These are phyloP conservation scores for Artomyces pyxidatus DNA, from an alignment of 768 basidiomycete species.

Conservation along the genomic window DNA sequence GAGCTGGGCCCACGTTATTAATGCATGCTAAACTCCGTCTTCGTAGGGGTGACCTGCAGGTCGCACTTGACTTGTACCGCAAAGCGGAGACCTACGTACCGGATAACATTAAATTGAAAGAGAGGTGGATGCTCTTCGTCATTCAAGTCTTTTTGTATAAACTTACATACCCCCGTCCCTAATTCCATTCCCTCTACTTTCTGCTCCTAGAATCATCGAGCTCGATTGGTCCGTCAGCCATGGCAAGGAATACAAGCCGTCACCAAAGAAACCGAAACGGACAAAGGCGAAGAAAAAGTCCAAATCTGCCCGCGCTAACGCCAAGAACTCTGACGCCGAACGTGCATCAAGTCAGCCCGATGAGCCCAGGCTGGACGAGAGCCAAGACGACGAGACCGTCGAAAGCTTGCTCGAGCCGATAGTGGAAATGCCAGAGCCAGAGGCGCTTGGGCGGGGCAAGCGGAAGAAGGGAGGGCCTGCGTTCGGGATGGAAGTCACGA, in stretches of 20 bases:
- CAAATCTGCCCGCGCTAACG: too few species aligned
- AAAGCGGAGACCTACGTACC: slow-evolving; percentile 79
- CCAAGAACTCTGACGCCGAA: not conserved
- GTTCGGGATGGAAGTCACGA: slow-evolving; percentile 12
- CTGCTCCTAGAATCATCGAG: slow-evolving; percentile 58
- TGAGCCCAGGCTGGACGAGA: slow-evolving; percentile 5
- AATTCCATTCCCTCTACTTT: slow-evolving; percentile 21
- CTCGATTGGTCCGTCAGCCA: slow-evolving; percentile 74
- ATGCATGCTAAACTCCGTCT: not conserved
- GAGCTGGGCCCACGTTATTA: not conserved
- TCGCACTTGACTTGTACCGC: slow-evolving; percentile 74
- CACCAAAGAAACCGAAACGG: slow-evolving; percentile 44
- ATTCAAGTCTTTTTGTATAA: slow-evolving; percentile 51
- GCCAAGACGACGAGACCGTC: slow-evolving; percentile 19
- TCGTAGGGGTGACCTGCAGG: slow-evolving; percentile 66
- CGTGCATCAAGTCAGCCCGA: slow-evolving; percentile 14
- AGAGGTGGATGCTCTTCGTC: slow-evolving; percentile 78
- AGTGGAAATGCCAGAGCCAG: slow-evolving; percentile 4
- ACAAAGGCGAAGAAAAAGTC: slow-evolving; percentile 27
- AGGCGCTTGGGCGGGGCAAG: too few species aligned
- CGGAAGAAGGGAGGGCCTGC: too few species aligned
- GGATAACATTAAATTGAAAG: slow-evolving; percentile 78
- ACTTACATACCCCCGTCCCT: slow-evolving; percentile 13
- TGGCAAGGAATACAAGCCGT: slow-evolving; percentile 49
- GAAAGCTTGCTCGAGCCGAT: slow-evolving; percentile 16